A percentile compares a stretch with the other conserved stretches of the same genome.
phyloP scores from a whole-genome alignment of 2,329 filamentous ascomycete species.

The Claviceps maximensis region DNA sequence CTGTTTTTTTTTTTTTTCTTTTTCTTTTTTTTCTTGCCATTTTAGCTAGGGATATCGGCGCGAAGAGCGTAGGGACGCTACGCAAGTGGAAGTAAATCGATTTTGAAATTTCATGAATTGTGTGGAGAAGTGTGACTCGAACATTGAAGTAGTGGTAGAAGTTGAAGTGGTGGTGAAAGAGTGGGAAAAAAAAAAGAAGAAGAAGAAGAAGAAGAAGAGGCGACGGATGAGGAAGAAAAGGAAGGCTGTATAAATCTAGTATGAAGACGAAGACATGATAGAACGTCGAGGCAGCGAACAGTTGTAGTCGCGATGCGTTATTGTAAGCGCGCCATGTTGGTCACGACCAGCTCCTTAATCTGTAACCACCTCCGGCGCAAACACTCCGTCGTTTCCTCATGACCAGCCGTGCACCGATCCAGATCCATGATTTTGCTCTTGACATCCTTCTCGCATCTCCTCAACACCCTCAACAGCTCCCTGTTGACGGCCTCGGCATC shows the following conservation, averaged over 20 bases:
- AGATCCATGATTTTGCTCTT: constrained; percentile 18
- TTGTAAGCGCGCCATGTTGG: constrained; percentile 9
- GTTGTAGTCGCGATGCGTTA: not conserved
- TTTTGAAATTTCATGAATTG: too few species aligned
- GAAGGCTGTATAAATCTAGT: too few species aligned
- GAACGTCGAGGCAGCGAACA: too few species aligned
- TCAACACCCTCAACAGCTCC: constrained; percentile 25
- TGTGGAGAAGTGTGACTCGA: not conserved
- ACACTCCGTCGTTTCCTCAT: constrained; percentile 13
- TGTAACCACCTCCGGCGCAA: constrained; percentile 14
- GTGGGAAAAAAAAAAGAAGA: too few species aligned
- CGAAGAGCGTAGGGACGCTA: not conserved
- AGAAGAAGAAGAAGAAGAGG: too few species aligned
- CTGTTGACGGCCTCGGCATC: constrained; percentile 25
- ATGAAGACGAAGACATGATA: too few species aligned
- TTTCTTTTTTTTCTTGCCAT: not conserved
- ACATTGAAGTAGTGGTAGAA: not conserved
- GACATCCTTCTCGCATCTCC: constrained; percentile 22
- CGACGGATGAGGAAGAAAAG: too few species aligned
- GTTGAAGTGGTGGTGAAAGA: too few species aligned
- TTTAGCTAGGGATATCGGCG: constrained; percentile 2
- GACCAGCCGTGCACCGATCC: constrained; percentile 15
- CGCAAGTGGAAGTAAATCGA: too few species aligned
- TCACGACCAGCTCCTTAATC: constrained; percentile 13
- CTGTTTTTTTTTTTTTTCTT: not conserved